Base-by-base conservation (phyloP, 768 basidiomycete genomes). In the Termitomyces bulborhizus region DNA sequence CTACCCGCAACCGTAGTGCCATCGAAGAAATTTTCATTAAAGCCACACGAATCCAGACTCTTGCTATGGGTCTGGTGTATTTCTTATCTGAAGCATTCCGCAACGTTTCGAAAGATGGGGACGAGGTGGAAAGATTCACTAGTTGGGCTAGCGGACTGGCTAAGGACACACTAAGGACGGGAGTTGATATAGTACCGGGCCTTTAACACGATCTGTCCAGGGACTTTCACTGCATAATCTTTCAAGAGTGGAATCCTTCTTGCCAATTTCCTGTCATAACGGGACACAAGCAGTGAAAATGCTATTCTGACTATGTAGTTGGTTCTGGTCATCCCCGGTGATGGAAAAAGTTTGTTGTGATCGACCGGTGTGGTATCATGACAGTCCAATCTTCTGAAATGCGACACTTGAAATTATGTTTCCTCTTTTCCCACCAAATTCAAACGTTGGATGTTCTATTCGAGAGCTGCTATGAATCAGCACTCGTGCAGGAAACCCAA, bases 1-100 rank as follows among this genome's bases (percentile, higher is more conserved):
- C 73, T 11, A 75, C 75, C 9, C 77, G 79, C 27, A 82, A 85
- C 63, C 79, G 84, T 41, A 74, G 75, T 21, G 65, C 81, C 2
- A 66, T 96, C 6, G 90, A 96, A 68, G 84, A 88, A 54, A 78
- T 93, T 0, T 88, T 95, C 67, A 75, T 87, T 64, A 93, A 90
- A 65, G 84, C 83, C 0, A 77, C 85, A 9, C 77, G 81, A 44
- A 72, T 86, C 24, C 77, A 84, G 56, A 72, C 79, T 15, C 73
- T 97, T 42, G 81, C 86, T 0, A 82, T 87, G 66, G 94, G 95
- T 0, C 65, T 94, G 53, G 70, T 85, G 16, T 90, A 85, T 65
- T 90, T 92, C 68, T 63, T 96, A 37, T 62, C 77, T 57, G 62
- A 72, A 64, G 50, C 74, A 65, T 73, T 78, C 60, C 62, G 67